Evolutionary conservation across 73 alveolate species (phyloP).

Genomic region (Uronychia setigera): DNA sequence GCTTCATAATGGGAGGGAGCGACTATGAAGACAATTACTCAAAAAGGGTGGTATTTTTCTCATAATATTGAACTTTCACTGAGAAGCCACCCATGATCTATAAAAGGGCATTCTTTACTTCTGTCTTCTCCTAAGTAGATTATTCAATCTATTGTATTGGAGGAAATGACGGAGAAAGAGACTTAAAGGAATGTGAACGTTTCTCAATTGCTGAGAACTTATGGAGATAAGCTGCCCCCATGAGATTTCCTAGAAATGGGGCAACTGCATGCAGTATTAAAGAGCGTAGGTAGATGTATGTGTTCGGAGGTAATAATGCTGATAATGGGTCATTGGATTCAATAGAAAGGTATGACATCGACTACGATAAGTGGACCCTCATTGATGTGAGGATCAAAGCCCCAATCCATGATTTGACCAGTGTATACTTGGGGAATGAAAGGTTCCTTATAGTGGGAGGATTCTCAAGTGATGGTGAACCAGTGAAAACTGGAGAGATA

Average conservation of each 20-base stretch:
- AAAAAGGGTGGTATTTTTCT: conserved; percentile 23
- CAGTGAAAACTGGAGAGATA: conserved; percentile 18
- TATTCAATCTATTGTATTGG: conserved; percentile 39
- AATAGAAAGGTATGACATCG: conserved; percentile 53
- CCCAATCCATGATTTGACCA: conserved; percentile 35
- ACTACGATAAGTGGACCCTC: conserved; percentile 49
- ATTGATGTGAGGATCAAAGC: conserved; percentile 5
- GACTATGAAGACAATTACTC: conserved; percentile 46
- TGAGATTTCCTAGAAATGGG: conserved; percentile 28
- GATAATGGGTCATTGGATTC: conserved; percentile 34
- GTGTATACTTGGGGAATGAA: conserved; percentile 30
- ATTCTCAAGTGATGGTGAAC: conserved; percentile 14
- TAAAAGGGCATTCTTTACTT: conserved; percentile 51
- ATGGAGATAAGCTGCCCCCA: conserved; percentile 48
- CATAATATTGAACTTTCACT: conserved; percentile 18
- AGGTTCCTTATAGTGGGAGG: conserved; percentile 60
- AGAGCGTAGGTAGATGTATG: conserved; percentile 33
- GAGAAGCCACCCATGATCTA: conserved; percentile 49
- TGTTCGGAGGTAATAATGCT: conserved; percentile 50
- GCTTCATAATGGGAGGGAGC: conserved; percentile 48
- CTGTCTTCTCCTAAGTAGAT: conserved; percentile 29
- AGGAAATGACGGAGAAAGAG: conserved; percentile 50
- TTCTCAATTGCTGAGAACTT: conserved; percentile 40
- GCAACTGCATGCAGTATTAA: conserved; percentile 38
- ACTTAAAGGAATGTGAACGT: conserved; percentile 28